Evolutionary conservation across 2,329 filamentous ascomycete genomes (phyloP), one percentile per base, ranked within the genome.

Genomic region (Pseudomassariella vexata): DNA sequence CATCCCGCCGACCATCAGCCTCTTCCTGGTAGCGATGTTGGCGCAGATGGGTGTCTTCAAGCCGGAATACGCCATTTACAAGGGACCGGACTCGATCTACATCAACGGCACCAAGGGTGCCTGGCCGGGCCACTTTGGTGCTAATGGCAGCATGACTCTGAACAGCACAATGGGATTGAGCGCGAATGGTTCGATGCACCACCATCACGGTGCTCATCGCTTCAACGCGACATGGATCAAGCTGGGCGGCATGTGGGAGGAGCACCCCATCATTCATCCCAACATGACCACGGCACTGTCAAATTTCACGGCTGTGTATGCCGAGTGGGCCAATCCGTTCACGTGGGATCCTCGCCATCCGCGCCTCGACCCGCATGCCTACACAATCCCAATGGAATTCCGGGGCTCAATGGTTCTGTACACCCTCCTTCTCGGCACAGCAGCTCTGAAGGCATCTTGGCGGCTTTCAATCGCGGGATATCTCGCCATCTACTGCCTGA

Each of bases 301-400:
- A 28, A 59, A 62, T 42, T 63, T 63, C 32, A 57, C 55, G 1
- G 43, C 56, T 10, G 48, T 48, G 2, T 60, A 60, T 19, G 43
- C 50, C 1, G 57, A 63, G 32, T 63, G 59, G 59, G 60, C 56
- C 9, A 63, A 63, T 24, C 57, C 57, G 1, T 63, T 62, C 48
- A 60, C 55, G 41, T 61, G 58, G 28, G 51, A 52, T 5, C 54
- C 59, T 19, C 58, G 60, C 24, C 56, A 62, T 28, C 46, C 57
- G 9, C 57, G 59, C 5, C 62, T 62, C 35, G 59, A 63, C 32
- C 59, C 60, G 6, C 60, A 63, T 31, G 60, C 57, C 0, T 63
- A 57, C 27, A 63, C 60, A 4, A 62, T 63, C 14, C 60, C 60
- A 2, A 61, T 62, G 52, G 60, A 63, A 28, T 46, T 63, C 4